Evolutionary conservation across 1,284 basidiomycete genomes (phyloP).

Genomic region (Jaminaea rosea): DNA sequence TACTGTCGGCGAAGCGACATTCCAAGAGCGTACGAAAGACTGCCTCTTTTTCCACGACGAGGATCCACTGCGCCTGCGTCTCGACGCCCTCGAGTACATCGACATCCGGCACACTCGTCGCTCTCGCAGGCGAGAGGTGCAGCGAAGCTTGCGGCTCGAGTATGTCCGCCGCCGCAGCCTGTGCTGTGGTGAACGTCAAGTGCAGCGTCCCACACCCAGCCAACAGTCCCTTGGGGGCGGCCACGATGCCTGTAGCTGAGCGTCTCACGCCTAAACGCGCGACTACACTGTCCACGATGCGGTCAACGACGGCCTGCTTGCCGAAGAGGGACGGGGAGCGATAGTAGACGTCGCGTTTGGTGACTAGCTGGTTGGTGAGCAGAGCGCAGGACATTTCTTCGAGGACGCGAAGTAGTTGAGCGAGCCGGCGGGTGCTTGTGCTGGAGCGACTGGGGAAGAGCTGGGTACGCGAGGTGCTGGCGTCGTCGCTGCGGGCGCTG

Average conservation of each 20-base stretch:
- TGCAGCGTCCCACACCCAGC: constrained; percentile 3
- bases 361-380: not conserved
- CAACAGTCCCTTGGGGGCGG: constrained; percentile 22
- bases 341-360: constrained; percentile 32
- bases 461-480: too few species aligned
- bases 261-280: constrained; percentile 7
- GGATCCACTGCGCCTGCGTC: constrained; percentile 11
- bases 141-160: not conserved
- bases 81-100: too few species aligned
- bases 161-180: not conserved
- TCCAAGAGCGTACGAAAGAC: constrained; percentile 19
- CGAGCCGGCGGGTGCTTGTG: too few species aligned
- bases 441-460: too few species aligned
- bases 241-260: constrained; percentile 19
- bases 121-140: too few species aligned
- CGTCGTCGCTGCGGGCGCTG: too few species aligned
- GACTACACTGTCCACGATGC: constrained; percentile 12
- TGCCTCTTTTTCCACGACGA: constrained; percentile 40
- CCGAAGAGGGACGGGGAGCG: constrained; percentile 19
- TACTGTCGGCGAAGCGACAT: not conserved
- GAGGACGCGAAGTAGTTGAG: not conserved
- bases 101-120: too few species aligned
- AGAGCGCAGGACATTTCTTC: not conserved
- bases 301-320: constrained; percentile 21
- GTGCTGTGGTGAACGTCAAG: not conserved